Evolutionary conservation across 176 grass and related monocot species (phyloP), one percentile per base, ranked within the genome.

Genomic region (Paspalum notatum): DNA sequence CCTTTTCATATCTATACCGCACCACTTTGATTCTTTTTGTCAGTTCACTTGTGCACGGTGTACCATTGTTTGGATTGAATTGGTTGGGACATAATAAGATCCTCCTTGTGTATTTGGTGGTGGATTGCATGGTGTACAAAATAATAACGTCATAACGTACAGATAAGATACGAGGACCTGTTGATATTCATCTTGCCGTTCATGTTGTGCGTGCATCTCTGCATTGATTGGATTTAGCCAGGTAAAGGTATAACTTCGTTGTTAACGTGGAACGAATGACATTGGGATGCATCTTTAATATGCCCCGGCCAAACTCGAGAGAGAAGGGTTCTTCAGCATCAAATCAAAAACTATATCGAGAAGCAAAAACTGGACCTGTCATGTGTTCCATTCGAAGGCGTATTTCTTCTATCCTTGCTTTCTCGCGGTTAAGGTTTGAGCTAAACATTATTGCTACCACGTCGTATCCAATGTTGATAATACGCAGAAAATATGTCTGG

Each of bases 21-120:
- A 62, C 43, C 62, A 71, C 56, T 46, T 39, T 0, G 14, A 72
- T 83, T 57, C 32, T 22, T 14, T 74, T 45, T 47, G 56, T 12
- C 56, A 59, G 9, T 12, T 47, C 15, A 15, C 72, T 21, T 57
- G 24, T 66, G 24, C 15, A 56, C 4, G 24, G 5, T 74, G 76
- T 75, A 80, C 67, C 66, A 72, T 40, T 25, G 21, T 61, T 81
- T 81, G n/a, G 50, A 66, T 79, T 66, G 16, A 32, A 49, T 81
- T 71, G 21, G 2, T 45, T 56, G 51, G 76, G 76, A 53, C 62
- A 79, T 39, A 53, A 52, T 49, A 40, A n/a, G 66, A 15, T 45
- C 21, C 42, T 25, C n/a, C 41, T 65, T 26, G 7, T 65, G 26
- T 78, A 68, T 64, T 49, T 49, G 18, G 42, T 48, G 71, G 52